Evolutionary conservation across 257 asterid species (phyloP).

Genomic region (Jacaranda copaia): DNA sequence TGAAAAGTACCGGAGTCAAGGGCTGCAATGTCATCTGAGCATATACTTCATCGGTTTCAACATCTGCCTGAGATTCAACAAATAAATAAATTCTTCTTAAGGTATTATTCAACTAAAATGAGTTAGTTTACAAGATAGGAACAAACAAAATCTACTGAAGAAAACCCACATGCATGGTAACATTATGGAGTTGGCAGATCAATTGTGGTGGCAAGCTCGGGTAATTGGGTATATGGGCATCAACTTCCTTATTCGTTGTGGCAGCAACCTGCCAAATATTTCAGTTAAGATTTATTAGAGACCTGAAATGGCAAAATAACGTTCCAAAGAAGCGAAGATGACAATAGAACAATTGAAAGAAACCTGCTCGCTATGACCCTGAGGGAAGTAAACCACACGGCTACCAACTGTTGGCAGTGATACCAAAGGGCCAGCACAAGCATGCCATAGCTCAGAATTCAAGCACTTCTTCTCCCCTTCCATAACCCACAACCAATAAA

Average conservation of each 20-base stretch:
- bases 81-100: constrained; percentile 25
- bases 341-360: constrained; percentile 13
- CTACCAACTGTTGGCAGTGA: constrained; percentile 85
- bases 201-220: constrained; percentile 89
- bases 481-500: constrained; percentile 44
- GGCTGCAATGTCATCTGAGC: constrained; percentile 99
- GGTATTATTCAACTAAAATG: constrained; percentile 4
- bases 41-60: constrained; percentile 96
- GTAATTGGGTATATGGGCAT: constrained; percentile 93
- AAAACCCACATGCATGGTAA: constrained; percentile 94
- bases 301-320: constrained; percentile 10
- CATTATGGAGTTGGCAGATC: constrained; percentile 98
- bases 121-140: constrained; percentile 23
- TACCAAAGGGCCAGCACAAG: constrained; percentile 99
- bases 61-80: constrained; percentile 83
- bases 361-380: constrained; percentile 99
- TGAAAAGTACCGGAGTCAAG: constrained; percentile 67
- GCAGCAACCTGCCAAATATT: constrained; percentile 78
- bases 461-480: constrained; percentile 91
- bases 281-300: constrained; percentile 43
- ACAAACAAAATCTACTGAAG: constrained; percentile 35
- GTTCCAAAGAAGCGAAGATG: constrained; percentile 20
- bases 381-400: constrained; percentile 98
- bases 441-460: constrained; percentile 99
- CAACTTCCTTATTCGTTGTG: constrained; percentile 91